Evolutionary conservation across 2,329 filamentous ascomycete species (phyloP).

Genomic region (Trichophyton schoenleinii): DNA sequence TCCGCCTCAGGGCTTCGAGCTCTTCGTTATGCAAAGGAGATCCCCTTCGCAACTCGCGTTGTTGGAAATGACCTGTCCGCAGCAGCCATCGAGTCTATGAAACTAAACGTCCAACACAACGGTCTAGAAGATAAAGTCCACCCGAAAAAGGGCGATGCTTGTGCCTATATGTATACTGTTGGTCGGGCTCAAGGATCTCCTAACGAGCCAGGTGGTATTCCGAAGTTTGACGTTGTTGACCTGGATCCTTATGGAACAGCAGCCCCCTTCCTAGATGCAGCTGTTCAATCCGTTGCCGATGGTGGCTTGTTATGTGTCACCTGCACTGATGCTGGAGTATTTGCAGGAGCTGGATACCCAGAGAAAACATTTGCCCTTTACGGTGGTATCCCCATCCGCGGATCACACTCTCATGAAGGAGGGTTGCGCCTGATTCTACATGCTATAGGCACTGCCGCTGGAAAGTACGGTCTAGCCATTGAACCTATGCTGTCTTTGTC

Average conservation of each 20-base stretch:
- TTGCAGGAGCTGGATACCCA: slow-evolving; percentile 83
- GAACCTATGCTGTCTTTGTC: slow-evolving; percentile 86
- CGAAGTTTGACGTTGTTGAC: slow-evolving; percentile 86
- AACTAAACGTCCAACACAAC: slow-evolving; percentile 76
- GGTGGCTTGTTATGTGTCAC: slow-evolving; percentile 89
- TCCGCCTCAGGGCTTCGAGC: slow-evolving; percentile 89
- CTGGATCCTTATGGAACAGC: slow-evolving; percentile 93
- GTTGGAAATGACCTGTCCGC: slow-evolving; percentile 82
- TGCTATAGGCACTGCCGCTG: slow-evolving; percentile 65
- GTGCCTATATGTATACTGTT: slow-evolving; percentile 77
- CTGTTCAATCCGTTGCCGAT: slow-evolving; percentile 74
- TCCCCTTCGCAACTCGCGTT: slow-evolving; percentile 68
- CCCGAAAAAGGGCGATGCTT: slow-evolving; percentile 67
- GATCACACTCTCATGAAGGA: slow-evolving; percentile 73
- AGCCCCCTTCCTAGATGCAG: slow-evolving; percentile 80
- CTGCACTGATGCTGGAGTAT: slow-evolving; percentile 91
- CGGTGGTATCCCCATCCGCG: slow-evolving; percentile 77
- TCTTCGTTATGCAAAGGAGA: slow-evolving; percentile 78
- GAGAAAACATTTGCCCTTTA: slow-evolving; percentile 94
- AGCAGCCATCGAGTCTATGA: slow-evolving; percentile 66
- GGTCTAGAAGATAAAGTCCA: slow-evolving; percentile 56
- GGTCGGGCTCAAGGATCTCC: slow-evolving; percentile 35
- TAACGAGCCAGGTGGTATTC: slow-evolving; percentile 21
- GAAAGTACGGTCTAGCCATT: slow-evolving; percentile 73
- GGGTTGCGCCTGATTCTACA: slow-evolving; percentile 79